phyloP scores from a whole-genome alignment of 2,329 filamentous ascomycete species.

The Stylonectria norvegica region DNA sequence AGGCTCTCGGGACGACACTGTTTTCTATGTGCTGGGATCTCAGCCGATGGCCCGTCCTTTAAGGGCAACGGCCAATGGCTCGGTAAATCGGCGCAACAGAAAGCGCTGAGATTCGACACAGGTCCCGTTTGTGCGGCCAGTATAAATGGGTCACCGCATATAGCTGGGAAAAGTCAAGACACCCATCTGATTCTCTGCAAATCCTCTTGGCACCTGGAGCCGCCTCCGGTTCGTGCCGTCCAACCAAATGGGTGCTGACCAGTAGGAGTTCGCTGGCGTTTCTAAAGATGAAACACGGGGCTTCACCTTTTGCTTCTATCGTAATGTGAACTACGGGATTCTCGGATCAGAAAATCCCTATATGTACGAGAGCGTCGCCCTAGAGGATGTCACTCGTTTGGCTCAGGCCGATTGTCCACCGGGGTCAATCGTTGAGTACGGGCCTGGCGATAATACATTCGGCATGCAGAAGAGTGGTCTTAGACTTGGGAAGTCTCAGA shows the following conservation, averaged over 20 bases:
- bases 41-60: neutral
- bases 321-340: neutral
- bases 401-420: neutral
- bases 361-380: neutral
- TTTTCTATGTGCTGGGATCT: neutral
- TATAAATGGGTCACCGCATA: neutral
- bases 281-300: neutral
- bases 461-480: conserved; percentile 4
- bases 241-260: neutral
- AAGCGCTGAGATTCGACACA: neutral
- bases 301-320: neutral
- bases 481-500: conserved; percentile 6
- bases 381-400: neutral
- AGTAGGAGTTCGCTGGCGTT: neutral
- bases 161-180: neutral
- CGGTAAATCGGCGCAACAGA: neutral
- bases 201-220: neutral
- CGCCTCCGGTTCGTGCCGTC: neutral
- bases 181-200: neutral
- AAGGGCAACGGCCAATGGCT: neutral
- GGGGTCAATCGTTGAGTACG: conserved; percentile 5
- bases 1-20: neutral
- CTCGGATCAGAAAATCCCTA: neutral
- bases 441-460: conserved; percentile 3
- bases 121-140: neutral